phyloP scores from a whole-genome alignment of 2,329 filamentous ascomycete genomes.

The Alternaria consortialis region DNA sequence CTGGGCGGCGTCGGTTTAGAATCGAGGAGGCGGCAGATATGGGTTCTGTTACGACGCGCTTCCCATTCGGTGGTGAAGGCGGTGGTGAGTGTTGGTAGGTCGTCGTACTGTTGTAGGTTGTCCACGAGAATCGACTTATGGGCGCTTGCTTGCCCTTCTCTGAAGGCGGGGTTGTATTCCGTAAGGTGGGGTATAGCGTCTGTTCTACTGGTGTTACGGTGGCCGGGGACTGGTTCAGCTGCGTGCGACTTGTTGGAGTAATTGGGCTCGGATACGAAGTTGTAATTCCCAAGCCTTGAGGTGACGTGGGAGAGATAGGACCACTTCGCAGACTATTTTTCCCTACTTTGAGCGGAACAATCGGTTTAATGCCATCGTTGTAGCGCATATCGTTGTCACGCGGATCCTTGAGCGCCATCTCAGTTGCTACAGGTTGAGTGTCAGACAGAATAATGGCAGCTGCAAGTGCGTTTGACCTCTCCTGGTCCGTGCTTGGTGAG shows the following conservation, averaged over 20 bases:
- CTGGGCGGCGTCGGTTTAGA: constrained; percentile 45
- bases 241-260: constrained; percentile 36
- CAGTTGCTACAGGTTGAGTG: constrained; percentile 42
- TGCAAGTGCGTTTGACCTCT: constrained; percentile 39
- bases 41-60: constrained; percentile 36
- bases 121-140: constrained; percentile 43
- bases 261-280: constrained; percentile 41
- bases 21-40: constrained; percentile 40
- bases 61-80: constrained; percentile 51
- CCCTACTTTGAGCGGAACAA: constrained; percentile 54
- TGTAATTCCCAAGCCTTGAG: constrained; percentile 36
- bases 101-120: constrained; percentile 47
- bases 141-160: constrained; percentile 30
- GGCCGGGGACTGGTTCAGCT: constrained; percentile 25
- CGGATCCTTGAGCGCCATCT: constrained; percentile 14
- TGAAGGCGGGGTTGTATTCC: constrained; percentile 37
- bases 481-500: constrained; percentile 29
- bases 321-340: constrained; percentile 44
- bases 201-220: constrained; percentile 23
- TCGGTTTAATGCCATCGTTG: constrained; percentile 54
- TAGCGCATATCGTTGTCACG: constrained; percentile 39
- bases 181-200: constrained; percentile 27
- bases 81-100: constrained; percentile 55
- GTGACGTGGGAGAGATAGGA: constrained; percentile 46
- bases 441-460: constrained; percentile 37